Conservation (phyloP, 2,329 filamentous ascomycete species). For the Botrytis medusae region DNA sequence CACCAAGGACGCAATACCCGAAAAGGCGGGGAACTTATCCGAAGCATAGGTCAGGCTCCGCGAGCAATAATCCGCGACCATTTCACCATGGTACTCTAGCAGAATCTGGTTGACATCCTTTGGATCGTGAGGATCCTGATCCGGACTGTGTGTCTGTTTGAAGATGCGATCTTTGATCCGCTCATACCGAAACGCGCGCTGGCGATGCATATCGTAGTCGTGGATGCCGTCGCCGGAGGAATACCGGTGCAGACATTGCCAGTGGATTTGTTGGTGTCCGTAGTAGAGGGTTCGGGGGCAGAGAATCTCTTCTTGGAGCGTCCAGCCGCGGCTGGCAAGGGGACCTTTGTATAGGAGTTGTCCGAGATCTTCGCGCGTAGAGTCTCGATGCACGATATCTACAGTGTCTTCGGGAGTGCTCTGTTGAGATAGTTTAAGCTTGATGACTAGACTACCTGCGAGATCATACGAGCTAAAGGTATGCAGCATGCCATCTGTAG, state of each 20-base stretch:
- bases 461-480: neutral
- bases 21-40: too few species aligned
- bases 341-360: neutral
- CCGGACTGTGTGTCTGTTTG: too few species aligned
- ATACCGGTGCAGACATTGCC: constrained; percentile 4
- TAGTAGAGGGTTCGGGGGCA: neutral
- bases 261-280: neutral
- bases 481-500: neutral
- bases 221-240: too few species aligned
- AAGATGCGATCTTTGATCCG: neutral
- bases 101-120: too few species aligned
- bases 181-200: neutral
- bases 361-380: neutral
- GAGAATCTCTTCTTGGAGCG: neutral
- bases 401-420: neutral
- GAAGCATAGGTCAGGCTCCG: too few species aligned
- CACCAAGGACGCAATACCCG: too few species aligned
- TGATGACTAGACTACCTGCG: neutral
- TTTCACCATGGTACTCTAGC: too few species aligned
- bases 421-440: neutral
- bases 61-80: too few species aligned
- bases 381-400: neutral
- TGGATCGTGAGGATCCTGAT: too few species aligned
- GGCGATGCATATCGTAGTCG: neutral
- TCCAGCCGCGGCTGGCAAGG: neutral